Base-by-base conservation (phyloP, 2,329 filamentous ascomycete genomes). In the Claviceps sp. region DNA sequence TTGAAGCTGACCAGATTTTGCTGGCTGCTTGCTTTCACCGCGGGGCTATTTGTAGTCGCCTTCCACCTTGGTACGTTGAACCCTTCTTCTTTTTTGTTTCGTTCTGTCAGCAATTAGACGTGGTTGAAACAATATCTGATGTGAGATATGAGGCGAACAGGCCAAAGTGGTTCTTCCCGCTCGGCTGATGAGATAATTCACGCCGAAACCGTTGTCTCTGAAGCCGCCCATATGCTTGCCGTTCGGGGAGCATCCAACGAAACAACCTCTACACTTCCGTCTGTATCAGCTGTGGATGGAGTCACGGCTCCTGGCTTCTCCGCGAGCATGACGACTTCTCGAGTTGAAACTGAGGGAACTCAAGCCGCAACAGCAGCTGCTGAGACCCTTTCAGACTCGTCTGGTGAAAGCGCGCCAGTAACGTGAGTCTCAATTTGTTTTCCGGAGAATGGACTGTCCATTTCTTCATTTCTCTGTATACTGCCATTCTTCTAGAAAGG, bases 401-500 rank as follows among this genome's bases (percentile, higher is more conserved):
- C 34, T 22, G 57, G 55, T 38, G 55, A 62, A 52, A 63, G 59
- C 46, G 59, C 67, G 24, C 65, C 67, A 1, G 60, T 68, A 55
- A 65, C 65, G 67, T 70, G 58, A 61, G 67, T 57, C 37, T 10
- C 14, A 11, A 11, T 7, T 4, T 17, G 13, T 4, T n/a, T 38
- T 34, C 4, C 26, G 22, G 14, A 16, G 17, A 7, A 10, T 11
- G 2, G n/a, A 16, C 17, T 13, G 6, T 17, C 39, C 8, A 30
- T 14, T 38, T 1, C 8, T 6, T 13, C 30, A 1, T 11, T 11
- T 34, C 30, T 34, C 30, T 34, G 30, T 34, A 11, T 1, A 0
- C 30, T 34, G 10, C 4, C 10, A 34, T 34, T 4, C 1, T 4
- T 11, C 4, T 34, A 34, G 1, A 34, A 30, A 30, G 22, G 14